phyloP scores from a whole-genome alignment of 331 rosid genomes.

The Pyrus hybrid region DNA sequence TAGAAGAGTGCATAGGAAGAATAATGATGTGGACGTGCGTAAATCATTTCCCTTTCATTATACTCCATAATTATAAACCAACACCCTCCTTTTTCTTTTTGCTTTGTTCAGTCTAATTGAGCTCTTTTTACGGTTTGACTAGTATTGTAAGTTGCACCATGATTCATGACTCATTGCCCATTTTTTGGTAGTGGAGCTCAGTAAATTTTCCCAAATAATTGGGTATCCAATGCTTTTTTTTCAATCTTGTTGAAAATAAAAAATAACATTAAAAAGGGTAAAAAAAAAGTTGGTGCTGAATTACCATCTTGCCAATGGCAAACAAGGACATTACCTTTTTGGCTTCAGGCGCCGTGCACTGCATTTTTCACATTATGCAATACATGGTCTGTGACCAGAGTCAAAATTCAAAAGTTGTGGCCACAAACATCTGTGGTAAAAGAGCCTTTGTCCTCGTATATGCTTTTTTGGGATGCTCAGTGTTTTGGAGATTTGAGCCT shows the following conservation, averaged over 20 bases:
- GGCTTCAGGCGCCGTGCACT: background rate
- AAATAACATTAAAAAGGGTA: background rate
- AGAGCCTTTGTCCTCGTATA: background rate
- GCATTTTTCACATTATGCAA: background rate
- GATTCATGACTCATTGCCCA: conserved; percentile 11
- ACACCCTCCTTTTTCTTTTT: background rate
- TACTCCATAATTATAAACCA: background rate
- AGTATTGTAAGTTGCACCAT: background rate
- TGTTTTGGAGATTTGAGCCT: conserved; percentile 35
- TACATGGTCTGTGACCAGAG: background rate
- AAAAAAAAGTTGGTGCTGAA: too few relatives aligned
- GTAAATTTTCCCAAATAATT: conserved; percentile 12
- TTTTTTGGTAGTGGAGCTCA: conserved; percentile 24
- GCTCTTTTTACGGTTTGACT: background rate
- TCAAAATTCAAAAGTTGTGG: conserved; percentile 12
- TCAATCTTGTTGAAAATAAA: background rate
- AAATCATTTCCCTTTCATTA: too few relatives aligned
- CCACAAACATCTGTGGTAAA: background rate
- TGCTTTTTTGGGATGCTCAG: conserved; percentile 14
- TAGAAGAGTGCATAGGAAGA: too few relatives aligned
- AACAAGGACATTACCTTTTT: background rate
- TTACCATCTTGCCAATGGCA: too few relatives aligned
- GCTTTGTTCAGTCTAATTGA: conserved; percentile 2
- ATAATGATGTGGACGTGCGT: too few relatives aligned
- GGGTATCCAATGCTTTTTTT: conserved; percentile 32